A percentile compares a stretch with the other conserved stretches of the same genome.
Conservation (phyloP, 495 filamentous ascomycete genomes). For the Neurospora sp. region DNA sequence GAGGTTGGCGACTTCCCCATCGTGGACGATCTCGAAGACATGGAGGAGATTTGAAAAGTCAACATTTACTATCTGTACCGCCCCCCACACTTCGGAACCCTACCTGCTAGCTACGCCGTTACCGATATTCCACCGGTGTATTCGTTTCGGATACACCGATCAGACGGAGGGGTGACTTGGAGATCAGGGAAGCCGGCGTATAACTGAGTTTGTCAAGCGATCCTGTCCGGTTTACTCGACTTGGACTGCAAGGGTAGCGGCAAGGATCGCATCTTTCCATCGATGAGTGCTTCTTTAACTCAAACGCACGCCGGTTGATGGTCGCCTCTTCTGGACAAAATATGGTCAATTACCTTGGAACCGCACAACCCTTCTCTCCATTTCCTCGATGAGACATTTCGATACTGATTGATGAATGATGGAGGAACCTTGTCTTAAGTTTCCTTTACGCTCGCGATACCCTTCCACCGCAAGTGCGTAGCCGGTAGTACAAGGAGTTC, state of each 20-base stretch:
- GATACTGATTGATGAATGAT: not conserved
- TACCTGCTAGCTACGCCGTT: not conserved
- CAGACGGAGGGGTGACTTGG: not conserved
- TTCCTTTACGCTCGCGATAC: not conserved
- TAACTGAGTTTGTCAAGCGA: not conserved
- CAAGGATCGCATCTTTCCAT: not conserved
- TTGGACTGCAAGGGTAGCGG: not conserved
- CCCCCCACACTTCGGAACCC: not conserved
- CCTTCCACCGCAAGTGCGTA: not conserved
- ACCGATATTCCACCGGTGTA: not conserved
- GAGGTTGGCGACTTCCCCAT: constrained; percentile 81
- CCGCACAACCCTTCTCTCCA: not conserved
- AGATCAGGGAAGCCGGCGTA: not conserved
- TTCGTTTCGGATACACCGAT: not conserved
- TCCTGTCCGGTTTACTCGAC: not conserved
- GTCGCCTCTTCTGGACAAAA: not conserved
- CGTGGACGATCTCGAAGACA: constrained; percentile 65
- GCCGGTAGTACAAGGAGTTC: not conserved
- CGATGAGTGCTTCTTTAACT: not conserved
- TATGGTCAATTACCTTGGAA: not conserved
- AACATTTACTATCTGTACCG: constrained; percentile 6
- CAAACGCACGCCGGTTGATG: not conserved
- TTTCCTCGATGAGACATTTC: not conserved
- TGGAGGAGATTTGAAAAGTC: constrained; percentile 68
- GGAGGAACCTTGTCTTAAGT: not conserved